These are phyloP conservation scores for Cyclotella atomus DNA, from an alignment of 108 stramenopile genomes.

Conservation along the genomic window DNA sequence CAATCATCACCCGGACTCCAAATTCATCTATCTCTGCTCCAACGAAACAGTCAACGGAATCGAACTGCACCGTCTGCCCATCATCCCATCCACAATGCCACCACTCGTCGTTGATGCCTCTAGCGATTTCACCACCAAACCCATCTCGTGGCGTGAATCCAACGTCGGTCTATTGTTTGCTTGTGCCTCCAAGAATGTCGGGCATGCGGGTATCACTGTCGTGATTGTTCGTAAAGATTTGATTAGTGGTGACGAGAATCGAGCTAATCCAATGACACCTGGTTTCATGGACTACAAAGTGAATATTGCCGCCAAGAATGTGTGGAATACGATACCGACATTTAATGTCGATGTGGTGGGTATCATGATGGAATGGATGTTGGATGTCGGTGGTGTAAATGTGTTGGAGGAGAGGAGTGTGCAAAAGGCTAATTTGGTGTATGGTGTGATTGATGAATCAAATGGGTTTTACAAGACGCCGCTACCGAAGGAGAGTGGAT, in stretches of 20 bases:
- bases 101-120: conserved; percentile 41
- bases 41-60: conserved; percentile 57
- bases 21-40: conserved; percentile 47
- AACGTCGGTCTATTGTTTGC: conserved; percentile 51
- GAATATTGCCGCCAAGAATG: conserved; percentile 42
- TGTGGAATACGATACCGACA: conserved; percentile 54
- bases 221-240: conserved; percentile 48
- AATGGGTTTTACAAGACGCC: conserved; percentile 45
- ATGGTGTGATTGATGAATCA: conserved; percentile 40
- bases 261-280: conserved; percentile 25
- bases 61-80: conserved; percentile 36
- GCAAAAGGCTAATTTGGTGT: conserved; percentile 36
- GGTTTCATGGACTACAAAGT: conserved; percentile 41
- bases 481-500: conserved; percentile 9
- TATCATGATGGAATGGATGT: conserved; percentile 55
- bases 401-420: conserved; percentile 34
- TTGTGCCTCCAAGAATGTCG: conserved; percentile 61
- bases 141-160: conserved; percentile 44
- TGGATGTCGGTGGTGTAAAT: conserved; percentile 30
- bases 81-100: not conserved
- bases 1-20: conserved; percentile 34
- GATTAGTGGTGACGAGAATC: conserved; percentile 25
- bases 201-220: conserved; percentile 52
- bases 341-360: conserved; percentile 54
- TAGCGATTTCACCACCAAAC: conserved; percentile 48